These are phyloP conservation scores for Parastagonospora avenae DNA, from an alignment of 2,329 filamentous ascomycete species.

Conservation along the genomic window DNA sequence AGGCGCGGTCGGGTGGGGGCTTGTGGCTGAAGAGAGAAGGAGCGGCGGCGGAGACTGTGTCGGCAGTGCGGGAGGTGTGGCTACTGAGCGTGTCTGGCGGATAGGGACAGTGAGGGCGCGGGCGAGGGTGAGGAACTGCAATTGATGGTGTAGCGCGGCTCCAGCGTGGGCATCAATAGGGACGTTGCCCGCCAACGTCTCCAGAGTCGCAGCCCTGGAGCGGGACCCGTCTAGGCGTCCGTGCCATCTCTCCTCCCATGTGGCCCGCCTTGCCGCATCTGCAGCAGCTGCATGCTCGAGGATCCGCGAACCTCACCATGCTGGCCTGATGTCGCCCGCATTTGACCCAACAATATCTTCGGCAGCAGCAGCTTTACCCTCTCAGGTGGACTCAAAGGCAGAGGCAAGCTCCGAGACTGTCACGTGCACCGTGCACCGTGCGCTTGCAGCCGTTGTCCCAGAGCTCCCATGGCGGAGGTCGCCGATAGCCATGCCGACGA, in stretches of 20 bases:
- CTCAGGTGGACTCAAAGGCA: constrained; percentile 14
- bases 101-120: constrained; percentile 9
- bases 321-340: constrained; percentile 30
- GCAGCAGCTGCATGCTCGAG: constrained; percentile 9
- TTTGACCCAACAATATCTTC: constrained; percentile 11
- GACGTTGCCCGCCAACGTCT: constrained; percentile 1
- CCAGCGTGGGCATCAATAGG: not conserved
- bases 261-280: constrained; percentile 4
- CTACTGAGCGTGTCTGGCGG: constrained; percentile 16
- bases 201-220: not conserved
- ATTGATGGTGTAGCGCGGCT: not conserved
- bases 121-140: too few species aligned
- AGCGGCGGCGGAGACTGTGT: constrained; percentile 11
- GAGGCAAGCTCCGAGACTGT: constrained; percentile 17
- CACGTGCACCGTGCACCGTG: constrained; percentile 35
- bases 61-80: constrained; percentile 12
- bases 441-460: constrained; percentile 19
- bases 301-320: constrained; percentile 18
- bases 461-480: constrained; percentile 36
- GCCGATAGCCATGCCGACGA: constrained; percentile 41
- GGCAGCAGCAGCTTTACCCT: constrained; percentile 9
- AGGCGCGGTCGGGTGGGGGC: constrained; percentile 14
- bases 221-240: not conserved
- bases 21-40: constrained; percentile 8
- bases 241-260: constrained; percentile 2